Conservation (phyloP, 257 asterid genomes). For the Gardenia jasminoides region DNA sequence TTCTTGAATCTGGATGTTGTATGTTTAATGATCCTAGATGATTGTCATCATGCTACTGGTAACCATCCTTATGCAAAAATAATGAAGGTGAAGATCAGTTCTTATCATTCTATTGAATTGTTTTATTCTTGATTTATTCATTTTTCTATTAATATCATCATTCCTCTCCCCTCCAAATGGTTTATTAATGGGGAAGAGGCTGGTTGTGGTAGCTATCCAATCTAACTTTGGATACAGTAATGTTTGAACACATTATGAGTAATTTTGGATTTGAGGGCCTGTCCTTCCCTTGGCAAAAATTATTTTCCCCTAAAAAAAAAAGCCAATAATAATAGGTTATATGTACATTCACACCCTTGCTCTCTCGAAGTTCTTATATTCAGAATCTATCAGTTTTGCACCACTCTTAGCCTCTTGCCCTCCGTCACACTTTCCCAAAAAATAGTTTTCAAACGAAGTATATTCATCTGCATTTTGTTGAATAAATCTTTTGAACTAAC, state of each 20-base stretch:
- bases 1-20: slow-evolving; percentile 47
- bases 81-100: slow-evolving; percentile 57
- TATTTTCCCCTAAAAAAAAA: not conserved
- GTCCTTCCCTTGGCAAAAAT: not conserved
- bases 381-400: not conserved
- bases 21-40: slow-evolving; percentile 68
- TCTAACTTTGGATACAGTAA: not conserved
- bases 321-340: not conserved
- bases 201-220: not conserved
- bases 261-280: not conserved
- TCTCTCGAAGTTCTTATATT: not conserved
- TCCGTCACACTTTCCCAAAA: not conserved
- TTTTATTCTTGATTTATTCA: slow-evolving; percentile 6
- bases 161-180: not conserved
- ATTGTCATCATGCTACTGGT: slow-evolving; percentile 79
- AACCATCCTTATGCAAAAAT: slow-evolving; percentile 81
- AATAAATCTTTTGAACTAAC: not conserved
- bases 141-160: not conserved
- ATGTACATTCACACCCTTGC: not conserved
- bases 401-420: too few relatives aligned
- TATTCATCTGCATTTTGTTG: not conserved
- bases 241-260: not conserved
- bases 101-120: slow-evolving; percentile 9
- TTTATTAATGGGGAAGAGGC: not conserved
- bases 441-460: not conserved